phyloP scores from a whole-genome alignment of 768 basidiomycete species.

The Tylopilus balloui region DNA sequence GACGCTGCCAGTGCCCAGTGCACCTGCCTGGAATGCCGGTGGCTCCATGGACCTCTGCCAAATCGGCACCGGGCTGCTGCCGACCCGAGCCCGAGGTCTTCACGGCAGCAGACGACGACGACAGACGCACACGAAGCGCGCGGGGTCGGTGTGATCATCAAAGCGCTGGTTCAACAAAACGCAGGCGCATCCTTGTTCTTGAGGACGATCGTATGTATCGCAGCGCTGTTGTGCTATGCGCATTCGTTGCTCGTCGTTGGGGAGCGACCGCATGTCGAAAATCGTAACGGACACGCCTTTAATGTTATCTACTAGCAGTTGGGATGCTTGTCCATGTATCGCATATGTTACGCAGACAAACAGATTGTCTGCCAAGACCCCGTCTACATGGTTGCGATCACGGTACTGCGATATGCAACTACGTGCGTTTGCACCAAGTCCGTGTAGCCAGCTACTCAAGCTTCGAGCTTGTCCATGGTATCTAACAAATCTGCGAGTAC shows the following conservation, averaged over 20 bases:
- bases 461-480: constrained; percentile 20
- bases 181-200: constrained; percentile 9
- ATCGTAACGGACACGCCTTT: background rate
- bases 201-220: constrained; percentile 2
- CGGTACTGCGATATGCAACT: constrained; percentile 1
- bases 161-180: constrained; percentile 17
- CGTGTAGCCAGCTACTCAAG: constrained; percentile 33
- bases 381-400: background rate
- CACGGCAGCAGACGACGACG: background rate
- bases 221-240: background rate
- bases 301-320: background rate
- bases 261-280: background rate
- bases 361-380: background rate
- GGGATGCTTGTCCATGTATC: background rate
- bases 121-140: constrained; percentile 13
- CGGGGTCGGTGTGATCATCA: constrained; percentile 15
- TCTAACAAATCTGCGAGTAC: constrained; percentile 5
- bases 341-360: background rate
- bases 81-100: background rate
- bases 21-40: too few relatives aligned
- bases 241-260: constrained; percentile 5
- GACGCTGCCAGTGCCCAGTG: too few relatives aligned
- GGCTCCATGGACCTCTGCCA: background rate
- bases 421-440: constrained; percentile 14
- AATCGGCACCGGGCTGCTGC: background rate